These are phyloP conservation scores for Cyberlindnera mississippiensis DNA, from an alignment of 805 yeast species.

Conservation along the genomic window DNA sequence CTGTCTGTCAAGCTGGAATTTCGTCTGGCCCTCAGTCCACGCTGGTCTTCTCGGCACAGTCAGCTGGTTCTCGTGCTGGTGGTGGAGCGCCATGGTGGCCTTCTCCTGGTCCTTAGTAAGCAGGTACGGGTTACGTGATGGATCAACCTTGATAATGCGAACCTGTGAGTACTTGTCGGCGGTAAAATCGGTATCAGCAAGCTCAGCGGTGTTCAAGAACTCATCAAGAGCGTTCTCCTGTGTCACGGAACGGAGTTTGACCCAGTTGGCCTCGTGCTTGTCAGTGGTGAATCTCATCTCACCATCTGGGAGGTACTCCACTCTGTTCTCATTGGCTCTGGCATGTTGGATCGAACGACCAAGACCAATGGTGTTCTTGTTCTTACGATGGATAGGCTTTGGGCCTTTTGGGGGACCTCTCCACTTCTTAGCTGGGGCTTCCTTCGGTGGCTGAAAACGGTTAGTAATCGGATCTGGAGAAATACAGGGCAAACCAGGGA, in stretches of 20 bases:
- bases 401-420: slow-evolving; percentile 85
- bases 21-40: slow-evolving; percentile 74
- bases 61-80: slow-evolving; percentile 62
- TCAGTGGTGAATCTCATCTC: slow-evolving; percentile 85
- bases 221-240: slow-evolving; percentile 94
- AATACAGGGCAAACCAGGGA: background rate
- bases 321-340: slow-evolving; percentile 62
- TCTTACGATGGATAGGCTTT: slow-evolving; percentile 79
- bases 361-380: slow-evolving; percentile 77
- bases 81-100: slow-evolving; percentile 56
- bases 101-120: slow-evolving; percentile 65
- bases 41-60: slow-evolving; percentile 91
- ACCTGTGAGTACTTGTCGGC: slow-evolving; percentile 85
- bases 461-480: background rate
- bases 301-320: slow-evolving; percentile 76
- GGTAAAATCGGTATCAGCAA: slow-evolving; percentile 93
- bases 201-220: slow-evolving; percentile 89
- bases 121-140: slow-evolving; percentile 50
- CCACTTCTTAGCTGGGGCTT: slow-evolving; percentile 61
- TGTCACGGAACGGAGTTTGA: slow-evolving; percentile 86
- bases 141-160: slow-evolving; percentile 74
- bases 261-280: slow-evolving; percentile 83
- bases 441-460: slow-evolving; percentile 34
- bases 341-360: slow-evolving; percentile 81
- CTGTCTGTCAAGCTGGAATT: slow-evolving; percentile 72